Evolutionary conservation across 805 yeast species (phyloP), one percentile per base, ranked within the genome.

Genomic region (Candida endomychidarum): DNA sequence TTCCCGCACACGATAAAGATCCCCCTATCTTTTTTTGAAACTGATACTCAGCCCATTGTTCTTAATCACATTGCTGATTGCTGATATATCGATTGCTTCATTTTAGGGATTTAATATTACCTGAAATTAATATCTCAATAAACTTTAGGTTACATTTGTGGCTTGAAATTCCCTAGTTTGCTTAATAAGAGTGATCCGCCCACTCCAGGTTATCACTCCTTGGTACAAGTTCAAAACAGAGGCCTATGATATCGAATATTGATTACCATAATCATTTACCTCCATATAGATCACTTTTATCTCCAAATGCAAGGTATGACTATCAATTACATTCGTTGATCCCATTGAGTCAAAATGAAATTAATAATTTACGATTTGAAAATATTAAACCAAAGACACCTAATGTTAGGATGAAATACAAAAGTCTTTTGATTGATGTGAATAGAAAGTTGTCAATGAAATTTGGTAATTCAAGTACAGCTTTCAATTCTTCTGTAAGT

Each of bases 201-300:
- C n/a, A n/a, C n/a, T n/a, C n/a, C n/a, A n/a, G n/a, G n/a, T n/a
- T n/a, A n/a, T n/a, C n/a, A n/a, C n/a, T n/a, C n/a, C n/a, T n/a
- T n/a, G n/a, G n/a, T n/a, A n/a, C n/a, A n/a, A n/a, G n/a, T n/a
- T n/a, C n/a, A n/a, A n/a, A n/a, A n/a, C n/a, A n/a, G 22, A 6
- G 8, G 8, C 5, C 8, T 8, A 27, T 32, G 26, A 22, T 21
- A 9, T 11, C 26, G 14, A 34, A 34, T 18, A 24, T 52, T 16
- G 65, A 61, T 36, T 47, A 54, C 49, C 54, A 50, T 50, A 16
- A 53, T 15, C 64, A 68, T 50, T 58, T 75, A 18, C 80, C 80
- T 6, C 75, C 81, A 2, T 77, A 77, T 52, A 61, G 81, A 30
- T 75, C 80, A 4, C 60, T 77, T 19, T 55, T 77, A 19, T 68